Base-by-base conservation (phyloP, 805 yeast genomes). In the Saccharomycopsis schoenii region DNA sequence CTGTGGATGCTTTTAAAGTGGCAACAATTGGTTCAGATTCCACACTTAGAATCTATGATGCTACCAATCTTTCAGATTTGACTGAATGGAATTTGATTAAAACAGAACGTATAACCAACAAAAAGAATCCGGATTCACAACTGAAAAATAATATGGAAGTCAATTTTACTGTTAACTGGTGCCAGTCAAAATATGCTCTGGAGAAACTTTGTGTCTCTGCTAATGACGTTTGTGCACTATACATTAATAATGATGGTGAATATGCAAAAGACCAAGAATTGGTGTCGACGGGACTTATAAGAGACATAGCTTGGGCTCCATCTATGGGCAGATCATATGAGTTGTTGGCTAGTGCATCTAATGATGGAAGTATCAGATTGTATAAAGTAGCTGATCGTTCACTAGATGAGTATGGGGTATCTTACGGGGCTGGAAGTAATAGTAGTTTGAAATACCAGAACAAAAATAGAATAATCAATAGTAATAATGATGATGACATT, bases 241-340 rank as follows among this genome's bases (percentile, higher is more conserved):
- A 69, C 34, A 59, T 37, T 24, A 36, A 60, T 10, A 55, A 17
- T 24, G 43, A 36, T 40, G 62, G 58, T 19, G 58, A 50, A n/a
- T 63, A 63, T 34, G 37, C 39, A 17, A 57, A 51, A n/a, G 63
- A 58, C 24, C 60, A 60, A 50, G 24, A 40, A 15, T 58, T 62
- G 56, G 88, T 91, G 1, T 97, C 90, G 47, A 80, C 82, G 59
- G 97, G 96, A 1, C 77, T 93, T 50, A 89, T 93, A 40, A 78
- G 98, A 68, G 87, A 91, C 17, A 89, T 92, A 4, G 80, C 92
- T 37, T 93, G 99, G 99, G 98, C 98, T 0, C 97, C 98, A 2
- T 83, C 96, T 0, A 89, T 92, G 86, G 98, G 98, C 1, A 77
- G 97, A 66, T 83, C 86, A 65, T 89, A 83, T 70, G 96, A 93